phyloP scores from a whole-genome alignment of 805 yeast genomes.

The Alloascoidea africana region DNA sequence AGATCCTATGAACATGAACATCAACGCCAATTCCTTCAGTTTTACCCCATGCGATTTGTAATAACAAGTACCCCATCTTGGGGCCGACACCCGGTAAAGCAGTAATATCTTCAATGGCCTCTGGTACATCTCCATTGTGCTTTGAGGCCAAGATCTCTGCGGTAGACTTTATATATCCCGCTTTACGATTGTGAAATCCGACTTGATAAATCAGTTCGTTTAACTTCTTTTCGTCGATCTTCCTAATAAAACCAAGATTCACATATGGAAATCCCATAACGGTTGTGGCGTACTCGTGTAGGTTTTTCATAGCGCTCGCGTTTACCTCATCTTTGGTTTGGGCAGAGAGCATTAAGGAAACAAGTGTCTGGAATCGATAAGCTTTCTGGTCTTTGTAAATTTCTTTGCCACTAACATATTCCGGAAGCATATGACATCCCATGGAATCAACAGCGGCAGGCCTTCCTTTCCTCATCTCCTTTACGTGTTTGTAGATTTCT shows the following conservation, averaged over 20 bases:
- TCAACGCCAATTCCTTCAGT: slow-evolving; percentile 87
- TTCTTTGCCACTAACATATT: slow-evolving; percentile 19
- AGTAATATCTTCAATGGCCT: slow-evolving; percentile 45
- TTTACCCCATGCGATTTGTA: slow-evolving; percentile 70
- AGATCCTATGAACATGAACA: slow-evolving; percentile 73
- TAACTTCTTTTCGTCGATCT: slow-evolving; percentile 36
- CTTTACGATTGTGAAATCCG: slow-evolving; percentile 78
- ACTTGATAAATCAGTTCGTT: slow-evolving; percentile 62
- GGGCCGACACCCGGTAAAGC: slow-evolving; percentile 89
- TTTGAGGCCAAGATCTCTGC: slow-evolving; percentile 33
- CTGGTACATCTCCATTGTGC: slow-evolving; percentile 59
- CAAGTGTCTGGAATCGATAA: slow-evolving; percentile 56
- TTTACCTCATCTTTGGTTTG: slow-evolving; percentile 89
- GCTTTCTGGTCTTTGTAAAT: slow-evolving; percentile 17
- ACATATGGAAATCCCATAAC: slow-evolving; percentile 26
- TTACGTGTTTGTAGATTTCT: slow-evolving; percentile 20
- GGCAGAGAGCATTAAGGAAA: slow-evolving; percentile 76
- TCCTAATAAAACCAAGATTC: slow-evolving; percentile 35
- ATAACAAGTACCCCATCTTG: slow-evolving; percentile 75
- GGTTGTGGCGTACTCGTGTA: slow-evolving; percentile 32
- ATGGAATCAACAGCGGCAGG: slow-evolving; percentile 79
- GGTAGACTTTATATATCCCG: slow-evolving; percentile 50
- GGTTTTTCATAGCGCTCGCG: slow-evolving; percentile 47
- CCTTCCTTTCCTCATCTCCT: slow-evolving; percentile 47
- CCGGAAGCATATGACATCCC: slow-evolving; percentile 61